phyloP scores from a whole-genome alignment of 495 filamentous ascomycete genomes.

The Bryoglossum gracile region DNA sequence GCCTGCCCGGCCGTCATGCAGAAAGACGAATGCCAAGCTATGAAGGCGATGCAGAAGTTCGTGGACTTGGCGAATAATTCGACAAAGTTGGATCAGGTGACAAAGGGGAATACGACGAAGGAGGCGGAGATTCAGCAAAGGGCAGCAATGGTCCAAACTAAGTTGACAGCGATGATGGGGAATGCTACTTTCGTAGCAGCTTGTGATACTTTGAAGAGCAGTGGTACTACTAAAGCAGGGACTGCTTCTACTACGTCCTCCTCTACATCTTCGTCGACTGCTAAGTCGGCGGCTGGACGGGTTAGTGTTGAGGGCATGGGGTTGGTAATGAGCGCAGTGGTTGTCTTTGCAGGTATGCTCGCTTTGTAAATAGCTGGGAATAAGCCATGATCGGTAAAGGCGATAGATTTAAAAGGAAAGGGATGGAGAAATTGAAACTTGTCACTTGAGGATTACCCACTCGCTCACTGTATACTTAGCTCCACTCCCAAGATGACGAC shows the following conservation, averaged over 20 bases:
- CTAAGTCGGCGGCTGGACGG: not conserved
- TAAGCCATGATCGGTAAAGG: no score
- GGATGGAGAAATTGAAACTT: no score
- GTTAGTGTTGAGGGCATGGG: not conserved
- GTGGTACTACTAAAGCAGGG: not conserved
- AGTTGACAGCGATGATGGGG: conserved; percentile 6
- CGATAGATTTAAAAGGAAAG: no score
- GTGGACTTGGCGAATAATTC: conserved; percentile 8
- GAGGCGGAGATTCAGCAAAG: conserved; percentile 4
- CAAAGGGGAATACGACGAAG: conserved; percentile 15
- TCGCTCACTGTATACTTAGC: no score
- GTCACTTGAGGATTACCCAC: no score
- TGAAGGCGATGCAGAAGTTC: conserved; percentile 9
- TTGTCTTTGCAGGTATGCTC: not conserved
- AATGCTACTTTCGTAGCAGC: conserved; percentile 15
- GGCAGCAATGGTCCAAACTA: conserved; percentile 9
- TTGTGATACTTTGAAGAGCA: not conserved
- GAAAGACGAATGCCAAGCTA: conserved; percentile 12
- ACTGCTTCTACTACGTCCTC: not conserved
- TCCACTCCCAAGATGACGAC: no score
- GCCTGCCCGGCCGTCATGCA: conserved; percentile 13
- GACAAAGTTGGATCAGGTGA: conserved; percentile 8
- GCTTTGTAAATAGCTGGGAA: not conserved
- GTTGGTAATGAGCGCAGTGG: not conserved
- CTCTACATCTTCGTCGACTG: not conserved